Percentiles rank a stretch among this genome's conserved stretches.
phyloP scores from a whole-genome alignment of 352 stramenopile species.

The Pythium apleroticum region DNA sequence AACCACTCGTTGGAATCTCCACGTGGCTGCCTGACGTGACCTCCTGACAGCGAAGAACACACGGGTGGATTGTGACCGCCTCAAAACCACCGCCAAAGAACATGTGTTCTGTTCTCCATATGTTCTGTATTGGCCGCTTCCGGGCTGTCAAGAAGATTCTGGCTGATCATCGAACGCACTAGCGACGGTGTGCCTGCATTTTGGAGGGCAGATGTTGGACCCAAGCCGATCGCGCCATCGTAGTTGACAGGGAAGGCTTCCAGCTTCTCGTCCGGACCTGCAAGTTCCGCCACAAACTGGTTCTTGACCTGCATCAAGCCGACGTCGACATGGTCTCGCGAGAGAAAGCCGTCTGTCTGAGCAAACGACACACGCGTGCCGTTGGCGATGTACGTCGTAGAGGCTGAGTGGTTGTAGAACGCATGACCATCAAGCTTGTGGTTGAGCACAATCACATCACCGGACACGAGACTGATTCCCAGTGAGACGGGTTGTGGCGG shows the following conservation, averaged over 20 bases:
- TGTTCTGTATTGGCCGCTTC: no score
- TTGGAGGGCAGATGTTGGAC: not conserved
- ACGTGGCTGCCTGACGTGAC: no score
- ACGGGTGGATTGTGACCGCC: no score
- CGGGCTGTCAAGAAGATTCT: slow-evolving; percentile 4
- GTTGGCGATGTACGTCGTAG: slow-evolving; percentile 17
- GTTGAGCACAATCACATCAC: slow-evolving; percentile 18
- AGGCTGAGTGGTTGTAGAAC: slow-evolving; percentile 24
- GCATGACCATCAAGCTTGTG: slow-evolving; percentile 9
- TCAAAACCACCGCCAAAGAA: no score
- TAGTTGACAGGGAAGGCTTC: not conserved
- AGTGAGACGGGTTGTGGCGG: slow-evolving; percentile 11
- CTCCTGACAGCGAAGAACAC: no score
- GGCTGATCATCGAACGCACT: slow-evolving; percentile 3
- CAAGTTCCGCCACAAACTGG: slow-evolving; percentile 16
- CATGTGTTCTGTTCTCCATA: no score
- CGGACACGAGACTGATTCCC: not conserved
- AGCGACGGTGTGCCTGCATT: slow-evolving; percentile 5
- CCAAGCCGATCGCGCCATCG: slow-evolving; percentile 3
- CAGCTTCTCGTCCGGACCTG: slow-evolving; percentile 1
- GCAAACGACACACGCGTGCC: slow-evolving; percentile 12
- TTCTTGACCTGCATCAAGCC: slow-evolving; percentile 1
- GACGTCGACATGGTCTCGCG: slow-evolving; percentile 6
- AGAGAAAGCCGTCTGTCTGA: slow-evolving; percentile 3
- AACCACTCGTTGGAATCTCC: no score